Evolutionary conservation across 2,329 filamentous ascomycete genomes (phyloP), one percentile per base, ranked within the genome.

Genomic region (Aspergillus pseudoviridinutans): DNA sequence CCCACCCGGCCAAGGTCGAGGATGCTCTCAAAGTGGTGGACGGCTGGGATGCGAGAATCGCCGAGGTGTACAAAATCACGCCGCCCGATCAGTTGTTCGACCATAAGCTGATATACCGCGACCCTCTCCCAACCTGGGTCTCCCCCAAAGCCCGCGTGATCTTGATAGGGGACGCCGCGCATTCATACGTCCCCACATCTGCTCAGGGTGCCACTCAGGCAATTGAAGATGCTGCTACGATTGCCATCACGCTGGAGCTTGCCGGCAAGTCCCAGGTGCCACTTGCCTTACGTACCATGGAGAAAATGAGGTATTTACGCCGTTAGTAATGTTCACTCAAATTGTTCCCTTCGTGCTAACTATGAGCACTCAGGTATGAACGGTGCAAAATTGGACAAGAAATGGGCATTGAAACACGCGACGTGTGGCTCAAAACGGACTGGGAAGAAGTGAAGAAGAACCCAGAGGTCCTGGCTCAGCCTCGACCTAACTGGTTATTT

Each of bases 11-110:
- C 3, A 79, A 80, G 49, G 71, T 83, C 1, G 76, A 79, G 50
- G 82, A 84, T 49, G 82, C 83, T 0, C 75, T 77, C 59, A 74
- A 79, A 54, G 75, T 82, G 0, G 68, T 84, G 12, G 75, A 82
- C 51, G 79, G 76, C 24, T 84, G 82, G 82, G 79, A 83, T 65
- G 59, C 64, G 0, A 51, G 77, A 47, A 79, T 76, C 63, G 72
- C 73, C 10, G 74, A 75, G 22, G 80, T 83, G 54, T 75, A 83
- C 46, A 59, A 68, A 49, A 68, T 66, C 51, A 61, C 63, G 4
- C 62, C 66, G 2, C 57, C 59, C 2, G 32, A 38, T 17, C 32
- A 38, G 10, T 62, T 70, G 7, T 61, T 71, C 4, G 68, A 71
- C 50, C 71, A 66, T 65, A 71, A 71, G 58, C 65, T 71, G 24